Evolutionary conservation across 495 filamentous ascomycete species (phyloP).

Genomic region (Choiromyces venosus): DNA sequence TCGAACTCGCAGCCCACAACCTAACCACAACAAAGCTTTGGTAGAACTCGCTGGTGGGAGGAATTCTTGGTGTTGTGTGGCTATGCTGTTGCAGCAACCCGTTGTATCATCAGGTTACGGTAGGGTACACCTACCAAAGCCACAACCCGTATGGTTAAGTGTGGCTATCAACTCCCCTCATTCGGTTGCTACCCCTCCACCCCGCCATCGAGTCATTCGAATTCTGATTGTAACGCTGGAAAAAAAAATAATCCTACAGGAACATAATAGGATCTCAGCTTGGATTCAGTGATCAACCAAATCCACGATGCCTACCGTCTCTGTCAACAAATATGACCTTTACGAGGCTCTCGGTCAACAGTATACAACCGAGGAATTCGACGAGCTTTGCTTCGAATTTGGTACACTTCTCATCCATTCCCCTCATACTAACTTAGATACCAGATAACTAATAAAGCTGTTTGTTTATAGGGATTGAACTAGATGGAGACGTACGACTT

Average conservation of each 20-base stretch:
- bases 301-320: constrained; percentile 76
- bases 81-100: background rate
- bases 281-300: background rate
- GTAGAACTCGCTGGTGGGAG: background rate
- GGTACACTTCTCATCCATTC: constrained; percentile 51
- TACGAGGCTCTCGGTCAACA: constrained; percentile 85
- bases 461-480: constrained; percentile 66
- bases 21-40: background rate
- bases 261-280: background rate
- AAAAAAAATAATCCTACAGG: background rate
- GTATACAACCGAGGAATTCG: constrained; percentile 91
- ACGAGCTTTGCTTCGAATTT: constrained; percentile 97
- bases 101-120: too few species aligned
- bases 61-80: background rate
- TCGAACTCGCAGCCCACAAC: background rate
- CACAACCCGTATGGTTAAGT: background rate
- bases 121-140: background rate
- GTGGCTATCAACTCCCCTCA: background rate
- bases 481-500: constrained; percentile 77
- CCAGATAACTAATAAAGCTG: constrained; percentile 13
- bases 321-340: constrained; percentile 89
- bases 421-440: constrained; percentile 36
- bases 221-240: background rate
- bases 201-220: constrained; percentile 33
- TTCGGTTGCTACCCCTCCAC: constrained; percentile 31